Base-by-base conservation (phyloP, 352 stramenopile species). In the Pythium periplocum region DNA sequence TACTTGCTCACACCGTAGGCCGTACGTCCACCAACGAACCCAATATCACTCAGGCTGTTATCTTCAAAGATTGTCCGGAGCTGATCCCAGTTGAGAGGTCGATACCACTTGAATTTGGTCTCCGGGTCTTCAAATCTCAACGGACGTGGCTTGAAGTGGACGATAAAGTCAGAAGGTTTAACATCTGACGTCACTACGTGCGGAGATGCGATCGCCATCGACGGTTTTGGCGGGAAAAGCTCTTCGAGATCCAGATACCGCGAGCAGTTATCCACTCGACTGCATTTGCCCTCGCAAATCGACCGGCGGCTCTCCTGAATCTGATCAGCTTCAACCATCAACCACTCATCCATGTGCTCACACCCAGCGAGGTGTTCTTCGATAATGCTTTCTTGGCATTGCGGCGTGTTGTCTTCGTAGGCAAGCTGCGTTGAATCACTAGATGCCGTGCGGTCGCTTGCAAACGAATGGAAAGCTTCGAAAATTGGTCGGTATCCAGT, bases 401-500 rank as follows among this genome's bases (percentile, higher is more conserved):
- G 17, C 17, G 17, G 17, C 17, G 17, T 26, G 17, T 26, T 26
- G 17, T 26, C 17, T 26, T 26, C 17, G 17, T 26, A 26, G 17
- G 17, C 17, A 26, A 26, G 17, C 17, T 26, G 17, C 17, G 17
- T 26, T 26, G 17, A 26, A 26, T 26, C 17, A 26, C 17, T 26
- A 26, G 17, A 26, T 26, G 17, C 17, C 17, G 17, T 0, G 17
- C 0, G 17, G 17, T 26, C 40, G n/a, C 32, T 57, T 6, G 61
- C 55, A 49, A 72, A 72, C 31, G 64, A 63, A 34, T 66, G 59
- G 42, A 69, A 64, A 31, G 64, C 55, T 38, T 62, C 39, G 8
- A 87, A 61, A 39, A 90, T 85, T 11, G 76, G 75, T 26, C 76
- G 66, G 55, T 91, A 91, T 0, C 81, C 84, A 17, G 88, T 97